A percentile compares a stretch with the other conserved stretches of the same genome.
Conservation (phyloP, 1,139 yeast species). For the Candida neerlandica region DNA sequence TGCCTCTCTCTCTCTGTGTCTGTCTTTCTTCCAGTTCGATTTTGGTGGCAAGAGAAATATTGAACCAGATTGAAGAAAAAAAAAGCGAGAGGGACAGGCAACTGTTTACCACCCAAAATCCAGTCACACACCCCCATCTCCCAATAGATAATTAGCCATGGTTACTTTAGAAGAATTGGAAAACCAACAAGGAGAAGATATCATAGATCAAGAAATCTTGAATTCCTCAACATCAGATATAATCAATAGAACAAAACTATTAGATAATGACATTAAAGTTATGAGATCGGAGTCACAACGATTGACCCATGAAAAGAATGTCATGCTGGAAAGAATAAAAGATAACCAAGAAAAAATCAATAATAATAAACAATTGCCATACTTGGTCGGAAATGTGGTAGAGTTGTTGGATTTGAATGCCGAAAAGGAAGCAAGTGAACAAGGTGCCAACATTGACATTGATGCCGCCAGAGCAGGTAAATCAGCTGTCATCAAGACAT, state of each 20-base stretch:
- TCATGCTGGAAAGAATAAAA: constrained; percentile 91
- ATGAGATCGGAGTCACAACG: constrained; percentile 93
- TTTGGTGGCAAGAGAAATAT: constrained; percentile 10
- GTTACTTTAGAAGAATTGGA: constrained; percentile 73
- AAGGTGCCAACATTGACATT: constrained; percentile 93
- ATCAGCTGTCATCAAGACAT: constrained; percentile 96
- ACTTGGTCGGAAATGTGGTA: constrained; percentile 96
- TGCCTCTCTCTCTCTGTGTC: neutral
- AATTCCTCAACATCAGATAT: constrained; percentile 81
- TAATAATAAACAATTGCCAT: constrained; percentile 93
- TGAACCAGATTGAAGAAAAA: neutral
- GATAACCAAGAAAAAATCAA: constrained; percentile 96
- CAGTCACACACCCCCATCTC: no score
- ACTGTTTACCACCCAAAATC: neutral
- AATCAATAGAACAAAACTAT: constrained; percentile 78
- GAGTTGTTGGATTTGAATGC: constrained; percentile 88
- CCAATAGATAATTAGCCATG: constrained; percentile 36
- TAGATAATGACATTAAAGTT: constrained; percentile 95
- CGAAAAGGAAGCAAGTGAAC: constrained; percentile 83
- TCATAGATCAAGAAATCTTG: constrained; percentile 80
- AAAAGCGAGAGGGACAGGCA: neutral
- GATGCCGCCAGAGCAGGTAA: constrained; percentile 94
- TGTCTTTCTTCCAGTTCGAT: neutral
- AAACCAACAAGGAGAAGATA: constrained; percentile 46
- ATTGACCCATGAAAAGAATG: constrained; percentile 86